phyloP scores from a whole-genome alignment of 2,329 filamentous ascomycete genomes.

The Lasiodiplodia sp. region DNA sequence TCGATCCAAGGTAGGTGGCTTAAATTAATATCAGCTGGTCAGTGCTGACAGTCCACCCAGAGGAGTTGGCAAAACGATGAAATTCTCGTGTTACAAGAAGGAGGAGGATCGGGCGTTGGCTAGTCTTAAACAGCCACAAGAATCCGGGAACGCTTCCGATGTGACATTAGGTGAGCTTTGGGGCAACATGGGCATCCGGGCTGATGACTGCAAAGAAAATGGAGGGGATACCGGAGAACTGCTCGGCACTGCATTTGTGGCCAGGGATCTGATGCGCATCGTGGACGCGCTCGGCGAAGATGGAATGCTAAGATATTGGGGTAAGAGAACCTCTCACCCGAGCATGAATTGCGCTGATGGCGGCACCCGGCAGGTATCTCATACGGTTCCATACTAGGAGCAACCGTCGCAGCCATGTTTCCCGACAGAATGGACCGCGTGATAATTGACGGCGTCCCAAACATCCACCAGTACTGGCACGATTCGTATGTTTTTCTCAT shows the following conservation, averaged over 20 bases:
- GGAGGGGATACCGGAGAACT: conserved; percentile 32
- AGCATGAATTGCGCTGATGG: conserved; percentile 38
- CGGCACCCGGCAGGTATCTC: conserved; percentile 41
- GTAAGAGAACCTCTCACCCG: background rate
- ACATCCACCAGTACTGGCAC: conserved; percentile 57
- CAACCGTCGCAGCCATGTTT: conserved; percentile 55
- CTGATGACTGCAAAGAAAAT: too few relatives aligned
- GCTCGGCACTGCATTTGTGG: conserved; percentile 33
- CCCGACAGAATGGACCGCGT: conserved; percentile 52
- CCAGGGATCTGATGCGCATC: conserved; percentile 35
- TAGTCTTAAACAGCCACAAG: too few relatives aligned
- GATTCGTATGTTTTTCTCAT: conserved; percentile 32
- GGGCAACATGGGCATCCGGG: too few relatives aligned
- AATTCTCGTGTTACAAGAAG: too few relatives aligned
- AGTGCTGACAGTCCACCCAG: conserved; percentile 15
- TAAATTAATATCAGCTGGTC: too few relatives aligned
- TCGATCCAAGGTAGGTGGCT: conserved; percentile 31
- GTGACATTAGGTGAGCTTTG: too few relatives aligned
- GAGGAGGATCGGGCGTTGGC: too few relatives aligned
- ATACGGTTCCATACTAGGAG: conserved; percentile 56
- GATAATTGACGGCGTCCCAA: conserved; percentile 52
- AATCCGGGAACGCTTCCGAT: too few relatives aligned
- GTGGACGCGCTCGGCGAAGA: conserved; percentile 37
- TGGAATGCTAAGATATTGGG: conserved; percentile 48
- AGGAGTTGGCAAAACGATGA: too few relatives aligned